Evolutionary conservation across 2,329 filamentous ascomycete species (phyloP).

Genomic region (Daldinia sp.): DNA sequence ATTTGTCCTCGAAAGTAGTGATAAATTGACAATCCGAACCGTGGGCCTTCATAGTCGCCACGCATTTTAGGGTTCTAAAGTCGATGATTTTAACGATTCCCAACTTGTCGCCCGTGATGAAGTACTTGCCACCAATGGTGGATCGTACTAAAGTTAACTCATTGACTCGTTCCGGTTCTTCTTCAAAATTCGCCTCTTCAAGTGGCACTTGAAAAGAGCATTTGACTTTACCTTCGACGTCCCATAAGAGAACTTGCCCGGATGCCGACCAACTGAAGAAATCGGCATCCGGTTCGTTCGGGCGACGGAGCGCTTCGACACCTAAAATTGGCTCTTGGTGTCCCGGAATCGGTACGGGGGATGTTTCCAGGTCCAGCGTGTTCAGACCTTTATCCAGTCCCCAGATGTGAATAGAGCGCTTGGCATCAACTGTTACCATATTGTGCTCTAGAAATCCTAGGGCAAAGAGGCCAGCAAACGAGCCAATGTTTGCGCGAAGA

Average conservation of each 20-base stretch:
- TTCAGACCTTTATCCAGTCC: constrained; percentile 55
- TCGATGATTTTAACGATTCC: constrained; percentile 81
- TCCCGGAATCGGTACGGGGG: constrained; percentile 66
- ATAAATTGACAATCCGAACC: constrained; percentile 85
- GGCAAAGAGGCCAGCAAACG: constrained; percentile 63
- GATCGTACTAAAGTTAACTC: constrained; percentile 68
- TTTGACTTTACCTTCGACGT: constrained; percentile 72
- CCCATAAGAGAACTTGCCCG: constrained; percentile 86
- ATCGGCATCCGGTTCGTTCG: constrained; percentile 69
- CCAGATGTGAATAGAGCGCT: constrained; percentile 77
- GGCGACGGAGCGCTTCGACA: constrained; percentile 69
- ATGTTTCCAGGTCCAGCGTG: constrained; percentile 48
- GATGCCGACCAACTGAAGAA: constrained; percentile 91
- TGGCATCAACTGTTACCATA: constrained; percentile 78
- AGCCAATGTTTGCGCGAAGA: constrained; percentile 50
- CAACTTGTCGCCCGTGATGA: constrained; percentile 85
- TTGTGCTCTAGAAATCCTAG: constrained; percentile 73
- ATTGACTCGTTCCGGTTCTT: constrained; percentile 63
- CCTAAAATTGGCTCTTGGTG: constrained; percentile 75
- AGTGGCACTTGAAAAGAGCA: constrained; percentile 72
- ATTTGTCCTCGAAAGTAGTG: constrained; percentile 70
- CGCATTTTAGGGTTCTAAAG: constrained; percentile 64
- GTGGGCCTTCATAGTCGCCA: constrained; percentile 84
- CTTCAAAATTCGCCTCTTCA: constrained; percentile 64
- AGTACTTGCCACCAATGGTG: constrained; percentile 67